Conservation (phyloP, 148 eudicot genomes). For the Amaranthus hypochondriacus region DNA sequence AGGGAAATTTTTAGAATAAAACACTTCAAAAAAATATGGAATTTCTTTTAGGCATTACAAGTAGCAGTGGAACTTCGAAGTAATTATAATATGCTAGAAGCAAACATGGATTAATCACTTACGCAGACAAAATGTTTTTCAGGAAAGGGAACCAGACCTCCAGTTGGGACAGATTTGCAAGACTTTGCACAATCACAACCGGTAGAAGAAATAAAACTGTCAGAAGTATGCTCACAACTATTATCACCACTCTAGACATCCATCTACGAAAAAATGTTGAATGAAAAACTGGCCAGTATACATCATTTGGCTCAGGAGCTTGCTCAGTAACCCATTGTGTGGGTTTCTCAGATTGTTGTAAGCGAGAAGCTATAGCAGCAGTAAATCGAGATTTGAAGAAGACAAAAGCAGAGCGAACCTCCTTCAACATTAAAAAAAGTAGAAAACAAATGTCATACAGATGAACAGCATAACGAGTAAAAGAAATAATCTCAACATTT, state of each 20-base stretch:
- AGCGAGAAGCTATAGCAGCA: constrained; percentile 52
- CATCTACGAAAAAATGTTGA: constrained; percentile 61
- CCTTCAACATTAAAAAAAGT: constrained; percentile 33
- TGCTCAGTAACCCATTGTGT: constrained; percentile 61
- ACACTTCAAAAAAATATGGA: not conserved
- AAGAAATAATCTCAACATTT: constrained; percentile 9
- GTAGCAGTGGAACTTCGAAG: not conserved
- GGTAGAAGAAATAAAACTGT: constrained; percentile 62
- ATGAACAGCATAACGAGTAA: not conserved
- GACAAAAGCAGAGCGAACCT: constrained; percentile 80
- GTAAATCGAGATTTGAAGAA: constrained; percentile 72
- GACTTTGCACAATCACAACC: constrained; percentile 68
- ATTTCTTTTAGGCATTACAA: not conserved
- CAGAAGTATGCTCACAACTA: constrained; percentile 45
- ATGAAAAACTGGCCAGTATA: constrained; percentile 73
- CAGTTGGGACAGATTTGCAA: constrained; percentile 59
- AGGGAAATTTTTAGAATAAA: not conserved
- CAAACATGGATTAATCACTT: constrained; percentile 20
- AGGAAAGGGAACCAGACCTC: constrained; percentile 61
- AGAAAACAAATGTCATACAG: constrained; percentile 16
- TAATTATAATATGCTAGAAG: not conserved
- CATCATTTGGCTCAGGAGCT: constrained; percentile 85
- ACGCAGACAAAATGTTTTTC: constrained; percentile 37
- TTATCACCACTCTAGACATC: constrained; percentile 49
- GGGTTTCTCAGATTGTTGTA: constrained; percentile 63